phyloP scores from a whole-genome alignment of 2,329 filamentous ascomycete species.

The Alternaria sp. region DNA sequence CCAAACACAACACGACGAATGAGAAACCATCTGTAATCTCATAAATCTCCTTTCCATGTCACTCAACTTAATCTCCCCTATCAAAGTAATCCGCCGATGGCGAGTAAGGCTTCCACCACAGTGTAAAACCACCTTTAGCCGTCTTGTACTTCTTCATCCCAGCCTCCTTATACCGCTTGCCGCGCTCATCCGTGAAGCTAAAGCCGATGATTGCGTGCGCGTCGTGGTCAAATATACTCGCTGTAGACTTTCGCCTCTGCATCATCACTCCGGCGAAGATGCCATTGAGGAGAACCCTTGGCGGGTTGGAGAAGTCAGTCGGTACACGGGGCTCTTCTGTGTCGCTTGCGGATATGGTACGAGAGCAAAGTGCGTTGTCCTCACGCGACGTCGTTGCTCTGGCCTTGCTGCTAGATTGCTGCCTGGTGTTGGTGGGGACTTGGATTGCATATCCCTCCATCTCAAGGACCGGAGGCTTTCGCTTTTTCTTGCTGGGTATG shows the following conservation, averaged over 20 bases:
- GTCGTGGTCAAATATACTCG: accelerated
- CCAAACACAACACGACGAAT: not conserved
- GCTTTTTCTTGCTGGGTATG: too few species aligned
- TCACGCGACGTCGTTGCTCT: too few species aligned
- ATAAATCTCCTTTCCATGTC: not conserved
- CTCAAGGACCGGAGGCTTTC: too few species aligned
- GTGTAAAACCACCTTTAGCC: not conserved
- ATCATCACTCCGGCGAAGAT: not conserved
- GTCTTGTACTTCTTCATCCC: not conserved
- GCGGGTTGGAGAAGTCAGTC: not conserved
- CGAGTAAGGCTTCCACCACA: not conserved
- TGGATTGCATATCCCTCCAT: too few species aligned
- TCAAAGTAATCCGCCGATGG: not conserved
- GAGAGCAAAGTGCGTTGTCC: too few species aligned
- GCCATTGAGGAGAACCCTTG: not conserved
- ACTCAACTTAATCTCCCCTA: not conserved
- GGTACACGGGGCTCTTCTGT: accelerated
- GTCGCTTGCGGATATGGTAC: not conserved
- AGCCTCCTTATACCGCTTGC: not conserved
- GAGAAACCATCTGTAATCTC: accelerated
- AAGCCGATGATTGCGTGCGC: not conserved
- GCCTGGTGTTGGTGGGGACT: too few species aligned
- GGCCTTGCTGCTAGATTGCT: too few species aligned
- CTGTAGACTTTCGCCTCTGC: not conserved
- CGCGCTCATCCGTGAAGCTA: accelerated